Conservation (phyloP, 73 alveolate genomes). For the Paramecium pentaurelia region DNA sequence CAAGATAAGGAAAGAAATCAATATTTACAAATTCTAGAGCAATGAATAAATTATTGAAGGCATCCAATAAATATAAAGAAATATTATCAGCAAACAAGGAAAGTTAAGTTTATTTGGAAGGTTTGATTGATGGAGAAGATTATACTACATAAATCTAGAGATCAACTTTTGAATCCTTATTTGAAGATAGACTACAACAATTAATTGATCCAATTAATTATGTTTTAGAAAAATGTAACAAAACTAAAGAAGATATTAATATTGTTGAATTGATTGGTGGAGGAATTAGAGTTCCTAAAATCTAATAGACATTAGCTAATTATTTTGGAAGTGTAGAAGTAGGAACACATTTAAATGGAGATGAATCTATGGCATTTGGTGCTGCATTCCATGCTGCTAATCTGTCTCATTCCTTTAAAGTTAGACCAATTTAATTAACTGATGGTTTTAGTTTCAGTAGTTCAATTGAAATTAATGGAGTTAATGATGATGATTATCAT, state of each 20-base stretch:
- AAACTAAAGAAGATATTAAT: slow-evolving; percentile 72
- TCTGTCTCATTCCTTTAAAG: slow-evolving; percentile 65
- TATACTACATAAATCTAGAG: slow-evolving; percentile 75
- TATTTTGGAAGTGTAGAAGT: slow-evolving; percentile 74
- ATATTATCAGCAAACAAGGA: slow-evolving; percentile 94
- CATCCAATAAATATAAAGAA: slow-evolving; percentile 76
- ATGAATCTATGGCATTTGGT: slow-evolving; percentile 97
- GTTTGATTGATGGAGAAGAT: slow-evolving; percentile 79
- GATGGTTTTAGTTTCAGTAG: slow-evolving; percentile 55
- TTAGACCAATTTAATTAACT: slow-evolving; percentile 45
- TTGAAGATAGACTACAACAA: slow-evolving; percentile 58
- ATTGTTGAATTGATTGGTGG: slow-evolving; percentile 97
- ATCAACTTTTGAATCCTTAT: slow-evolving; percentile 78
- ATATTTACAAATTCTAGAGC: slow-evolving; percentile 64
- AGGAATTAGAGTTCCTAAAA: slow-evolving; percentile 93
- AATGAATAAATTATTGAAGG: slow-evolving; percentile 67
- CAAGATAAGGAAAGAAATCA: slow-evolving; percentile 53
- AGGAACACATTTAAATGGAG: slow-evolving; percentile 97
- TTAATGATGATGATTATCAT: slow-evolving; percentile 44
- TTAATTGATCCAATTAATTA: slow-evolving; percentile 79
- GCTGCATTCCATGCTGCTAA: slow-evolving; percentile 96
- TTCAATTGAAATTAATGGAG: slow-evolving; percentile 48
- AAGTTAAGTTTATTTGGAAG: slow-evolving; percentile 74
- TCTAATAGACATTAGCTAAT: slow-evolving; percentile 77
- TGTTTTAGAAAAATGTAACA: slow-evolving; percentile 74